Conservation (phyloP, 306 rosid genomes). For the Medicago arabica region DNA sequence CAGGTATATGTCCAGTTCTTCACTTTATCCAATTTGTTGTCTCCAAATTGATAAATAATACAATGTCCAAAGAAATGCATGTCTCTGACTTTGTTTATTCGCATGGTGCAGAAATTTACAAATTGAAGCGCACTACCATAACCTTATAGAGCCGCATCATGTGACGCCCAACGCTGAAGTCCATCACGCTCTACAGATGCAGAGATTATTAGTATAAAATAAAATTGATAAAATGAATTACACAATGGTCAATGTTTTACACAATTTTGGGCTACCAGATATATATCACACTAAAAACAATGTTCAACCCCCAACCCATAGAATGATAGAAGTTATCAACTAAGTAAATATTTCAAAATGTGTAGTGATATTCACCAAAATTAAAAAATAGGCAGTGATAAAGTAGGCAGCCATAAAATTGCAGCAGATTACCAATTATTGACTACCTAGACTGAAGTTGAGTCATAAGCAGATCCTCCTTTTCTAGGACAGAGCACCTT, state of each 20-base stretch:
- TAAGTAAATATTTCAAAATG: neutral
- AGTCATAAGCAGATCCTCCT: slow-evolving; percentile 9
- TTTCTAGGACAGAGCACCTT: slow-evolving; percentile 7
- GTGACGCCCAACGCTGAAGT: slow-evolving; percentile 34
- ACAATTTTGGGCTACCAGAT: slow-evolving; percentile 2
- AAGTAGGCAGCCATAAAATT: slow-evolving; percentile 29
- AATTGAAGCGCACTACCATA: slow-evolving; percentile 28
- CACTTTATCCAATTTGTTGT: slow-evolving; percentile 24
- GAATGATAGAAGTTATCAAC: slow-evolving; percentile 9
- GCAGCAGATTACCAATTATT: slow-evolving; percentile 23
- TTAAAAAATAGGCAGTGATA: neutral
- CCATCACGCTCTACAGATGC: slow-evolving; percentile 33
- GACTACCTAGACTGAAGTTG: slow-evolving; percentile 15
- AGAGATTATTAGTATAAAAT: slow-evolving; percentile 33
- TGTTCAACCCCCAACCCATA: neutral
- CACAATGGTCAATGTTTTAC: slow-evolving; percentile 14
- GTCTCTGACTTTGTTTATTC: slow-evolving; percentile 34
- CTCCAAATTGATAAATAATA: slow-evolving; percentile 42
- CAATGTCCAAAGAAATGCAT: slow-evolving; percentile 19
- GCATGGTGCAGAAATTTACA: slow-evolving; percentile 45
- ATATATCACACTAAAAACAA: neutral
- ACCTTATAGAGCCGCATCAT: slow-evolving; percentile 33
- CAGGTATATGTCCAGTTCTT: slow-evolving; percentile 28
- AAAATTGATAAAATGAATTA: slow-evolving; percentile 12
- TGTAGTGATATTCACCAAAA: neutral